These are phyloP conservation scores for Zymoseptoria tritici DNA, from an alignment of 2,329 filamentous ascomycete species.

Conservation along the genomic window DNA sequence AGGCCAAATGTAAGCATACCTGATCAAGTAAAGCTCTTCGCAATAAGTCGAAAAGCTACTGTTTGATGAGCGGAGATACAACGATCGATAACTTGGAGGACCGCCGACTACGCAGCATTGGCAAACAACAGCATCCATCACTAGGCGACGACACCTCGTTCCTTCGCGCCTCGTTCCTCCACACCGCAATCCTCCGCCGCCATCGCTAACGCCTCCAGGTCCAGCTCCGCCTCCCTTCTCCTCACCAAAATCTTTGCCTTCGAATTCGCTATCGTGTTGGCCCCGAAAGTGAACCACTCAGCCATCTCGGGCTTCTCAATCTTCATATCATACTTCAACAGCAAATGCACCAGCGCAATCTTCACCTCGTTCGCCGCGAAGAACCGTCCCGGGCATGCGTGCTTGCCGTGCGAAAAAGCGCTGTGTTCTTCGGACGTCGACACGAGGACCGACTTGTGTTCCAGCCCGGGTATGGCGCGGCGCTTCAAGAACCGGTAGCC, in stretches of 20 bases:
- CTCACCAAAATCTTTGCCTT: slow-evolving; percentile 9
- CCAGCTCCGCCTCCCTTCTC: slow-evolving; percentile 11
- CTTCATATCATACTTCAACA: slow-evolving; percentile 31
- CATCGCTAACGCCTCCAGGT: slow-evolving; percentile 6
- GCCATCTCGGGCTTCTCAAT: slow-evolving; percentile 13
- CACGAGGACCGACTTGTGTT: slow-evolving; percentile 15
- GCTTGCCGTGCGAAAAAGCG: slow-evolving; percentile 26
- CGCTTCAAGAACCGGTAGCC: slow-evolving; percentile 18
- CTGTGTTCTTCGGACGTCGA: slow-evolving; percentile 19
- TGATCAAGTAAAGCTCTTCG: no score
- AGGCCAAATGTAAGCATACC: no score
- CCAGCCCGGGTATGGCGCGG: slow-evolving; percentile 13
- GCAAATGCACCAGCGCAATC: slow-evolving; percentile 26
- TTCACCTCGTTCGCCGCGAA: slow-evolving; percentile 31
- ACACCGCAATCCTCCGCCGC: no score
- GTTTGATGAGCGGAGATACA: no score
- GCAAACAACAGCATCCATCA: neutral
- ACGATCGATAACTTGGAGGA: no score
- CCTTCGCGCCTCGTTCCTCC: no score
- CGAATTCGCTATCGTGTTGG: slow-evolving; percentile 6
- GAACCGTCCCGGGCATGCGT: slow-evolving; percentile 31
- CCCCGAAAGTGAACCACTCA: slow-evolving; percentile 4
- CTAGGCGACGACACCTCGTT: neutral
- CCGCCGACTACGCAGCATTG: neutral
- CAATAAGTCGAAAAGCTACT: no score